phyloP scores from a whole-genome alignment of 306 rosid species.

The Rosa rugosa region DNA sequence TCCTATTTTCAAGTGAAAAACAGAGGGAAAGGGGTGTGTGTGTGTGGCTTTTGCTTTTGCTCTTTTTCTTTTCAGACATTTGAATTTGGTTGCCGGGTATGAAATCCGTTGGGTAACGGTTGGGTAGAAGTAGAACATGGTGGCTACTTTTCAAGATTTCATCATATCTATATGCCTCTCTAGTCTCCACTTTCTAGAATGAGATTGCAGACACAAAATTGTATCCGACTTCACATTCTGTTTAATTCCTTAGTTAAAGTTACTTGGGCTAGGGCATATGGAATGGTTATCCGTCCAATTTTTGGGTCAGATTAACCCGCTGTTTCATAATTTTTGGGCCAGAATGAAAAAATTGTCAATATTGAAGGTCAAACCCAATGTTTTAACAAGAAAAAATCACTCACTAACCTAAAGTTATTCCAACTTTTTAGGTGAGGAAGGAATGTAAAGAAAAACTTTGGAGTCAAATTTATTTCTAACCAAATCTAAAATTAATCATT shows the following conservation, averaged over 20 bases:
- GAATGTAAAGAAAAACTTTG: background rate
- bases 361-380: too few relatives aligned
- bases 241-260: background rate
- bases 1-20: background rate
- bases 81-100: slow-evolving; percentile 77
- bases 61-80: slow-evolving; percentile 36
- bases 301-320: background rate
- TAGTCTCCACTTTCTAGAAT: background rate
- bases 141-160: slow-evolving; percentile 14
- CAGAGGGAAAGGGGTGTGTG: slow-evolving; percentile 26
- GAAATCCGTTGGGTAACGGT: slow-evolving; percentile 84
- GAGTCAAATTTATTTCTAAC: too few relatives aligned
- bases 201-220: background rate
- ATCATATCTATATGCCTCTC: background rate
- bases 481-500: background rate
- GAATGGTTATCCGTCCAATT: background rate
- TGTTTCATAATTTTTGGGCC: too few relatives aligned
- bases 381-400: too few relatives aligned
- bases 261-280: background rate
- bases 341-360: too few relatives aligned
- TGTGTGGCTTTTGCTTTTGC: slow-evolving; percentile 40
- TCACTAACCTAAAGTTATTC: too few relatives aligned
- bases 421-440: too few relatives aligned
- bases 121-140: slow-evolving; percentile 21
- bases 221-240: background rate